Base-by-base conservation (phyloP, 1,284 basidiomycete species). In the Cutaneotrichosporon cyanovorans region DNA sequence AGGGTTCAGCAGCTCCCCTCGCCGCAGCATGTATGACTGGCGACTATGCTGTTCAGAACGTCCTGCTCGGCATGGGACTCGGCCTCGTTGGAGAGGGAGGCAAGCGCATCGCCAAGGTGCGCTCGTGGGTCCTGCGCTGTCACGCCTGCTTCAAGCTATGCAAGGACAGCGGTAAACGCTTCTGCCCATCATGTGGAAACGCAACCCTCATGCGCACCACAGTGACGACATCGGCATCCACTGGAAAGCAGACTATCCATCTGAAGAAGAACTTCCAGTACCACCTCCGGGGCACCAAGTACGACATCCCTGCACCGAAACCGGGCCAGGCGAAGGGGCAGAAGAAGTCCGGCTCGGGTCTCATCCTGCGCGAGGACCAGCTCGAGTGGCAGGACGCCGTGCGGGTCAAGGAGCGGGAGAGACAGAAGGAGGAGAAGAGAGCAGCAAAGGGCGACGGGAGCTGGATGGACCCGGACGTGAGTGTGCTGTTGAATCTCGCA, bases 81-180 rank as follows among this genome's bases (percentile, higher is more conserved):
- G 85, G 83, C 53, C 76, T 98, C 22, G 83, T 98, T n/a, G 85
- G 90, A 14, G 79, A 86, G 16, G 89, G 92, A 58, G 95, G 95
- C 8, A 88, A 85, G 73, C 79, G 82, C 58, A 93, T 99, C 53
- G 80, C 85, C 56, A 85, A 82, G 58, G 84, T 98, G 25, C 91
- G 93, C 74, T 96, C 83, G 53, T 98, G 90, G 87, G 89, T 97
- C 1, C 74, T 98, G 55, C 76, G 95, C 48, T 99, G 95, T 72
- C 95, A 99, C 73, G 95, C 91, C 15, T 99, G 95, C 73, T 97
- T 92, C 80, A 97, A 97, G 91, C 82, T 96, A 55, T 98, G 93
- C 76, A 96, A 93, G 75, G 92, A 98, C 69, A 77, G 82, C 28
- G 84, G 87, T 16, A 90, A 90, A 69, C 90, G 90, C 61, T 99